Base-by-base conservation (phyloP, 345 rosid genomes). In the Rubroshorea leprosula region DNA sequence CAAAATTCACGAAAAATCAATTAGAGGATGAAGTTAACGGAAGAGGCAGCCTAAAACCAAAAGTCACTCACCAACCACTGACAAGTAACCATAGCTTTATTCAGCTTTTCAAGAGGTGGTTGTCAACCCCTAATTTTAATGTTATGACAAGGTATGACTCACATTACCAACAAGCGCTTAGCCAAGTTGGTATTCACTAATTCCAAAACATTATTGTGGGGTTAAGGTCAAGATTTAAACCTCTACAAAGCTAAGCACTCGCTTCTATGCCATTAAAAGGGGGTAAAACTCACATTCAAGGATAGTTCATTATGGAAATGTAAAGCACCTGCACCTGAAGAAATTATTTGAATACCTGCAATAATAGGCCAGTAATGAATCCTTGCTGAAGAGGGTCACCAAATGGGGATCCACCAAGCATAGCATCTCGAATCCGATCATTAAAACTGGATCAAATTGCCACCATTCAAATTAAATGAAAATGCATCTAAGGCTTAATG, bases 321-420 rank as follows among this genome's bases (percentile, higher is more conserved):
- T 14, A 51, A 21, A 8, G 41, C 35, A 49, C 38, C 10, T 19
- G 22, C 15, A 51, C 26, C 19, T 22, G 23, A 43, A 26, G 14
- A 51, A 29, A 31, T 16, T 35, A 16, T 49, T 3, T 22, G 31
- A 22, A 35, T 82, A 92, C 98, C 93, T 83, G 90, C 72, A 89
- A 76, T 54, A 76, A 66, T 65, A 92, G 77, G 54, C 96, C 98
- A 51, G 98, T 92, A 46, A 80, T 70, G 68, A 84, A 92, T 66
- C 98, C 98, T 75, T 92, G 98, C 72, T 89, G 96, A 67, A 92
- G 96, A 69, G 95, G 95, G 58, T 77, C 85, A 39, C 98, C 96
- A 84, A 92, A 92, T 16, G 98, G 98, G 66, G 98, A 92, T 60
- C 98, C 98, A 53, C 98, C 98, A 77, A 86, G 90, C 75, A 80